Evolutionary conservation across 108 stramenopile species (phyloP), one percentile per base, ranked within the genome.

Genomic region (Pinguiococcus pyrenoidosus): DNA sequence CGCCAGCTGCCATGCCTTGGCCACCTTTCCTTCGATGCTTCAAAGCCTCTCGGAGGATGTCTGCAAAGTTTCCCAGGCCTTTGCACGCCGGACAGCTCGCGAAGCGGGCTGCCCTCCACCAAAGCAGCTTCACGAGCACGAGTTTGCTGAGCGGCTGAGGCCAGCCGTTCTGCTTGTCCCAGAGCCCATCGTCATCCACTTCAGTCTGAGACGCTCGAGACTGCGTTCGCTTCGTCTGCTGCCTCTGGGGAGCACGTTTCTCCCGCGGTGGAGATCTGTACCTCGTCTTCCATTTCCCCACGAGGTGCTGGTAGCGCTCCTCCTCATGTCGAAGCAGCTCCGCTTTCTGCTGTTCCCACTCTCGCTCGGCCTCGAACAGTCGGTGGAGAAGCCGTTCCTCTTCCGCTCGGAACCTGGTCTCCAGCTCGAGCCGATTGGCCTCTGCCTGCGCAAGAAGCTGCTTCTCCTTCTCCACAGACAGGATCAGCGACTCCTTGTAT

Each of bases 91-190:
- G 64, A 41, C 64, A 66, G n/a, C 16, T 14, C 4, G 43, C 57
- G 29, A 53, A 66, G 20, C 55, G 29, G 4, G 20, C 2, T 8
- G 54, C 64, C 3, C 46, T 49, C 44, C 54, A 24, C 64, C 64
- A 66, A 26, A 40, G 57, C 5, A 38, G 21, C 4, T 50, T 26
- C 17, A 51, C 35, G 3, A 56, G 39, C 10, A 56, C 49, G 37
- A 37, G 27, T 20, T 33, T 29, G 25, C 30, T 41, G 47, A 40
- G 21, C 12, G 44, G 18, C 20, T 45, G 35, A 12, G 51, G 16
- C 37, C 55, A 64, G 17, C 63, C 63, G 36, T 64, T 42, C 29
- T 64, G 69, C 21, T 55, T 63, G 49, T 70, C 66, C 65, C 65
- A 70, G 22, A 68, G 62, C 8, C 69, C 69, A 22, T 67, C 60